A percentile compares a stretch with the other conserved stretches of the same genome.
Conservation (phyloP, 1,284 basidiomycete species). For the Crepidotus sp. region DNA sequence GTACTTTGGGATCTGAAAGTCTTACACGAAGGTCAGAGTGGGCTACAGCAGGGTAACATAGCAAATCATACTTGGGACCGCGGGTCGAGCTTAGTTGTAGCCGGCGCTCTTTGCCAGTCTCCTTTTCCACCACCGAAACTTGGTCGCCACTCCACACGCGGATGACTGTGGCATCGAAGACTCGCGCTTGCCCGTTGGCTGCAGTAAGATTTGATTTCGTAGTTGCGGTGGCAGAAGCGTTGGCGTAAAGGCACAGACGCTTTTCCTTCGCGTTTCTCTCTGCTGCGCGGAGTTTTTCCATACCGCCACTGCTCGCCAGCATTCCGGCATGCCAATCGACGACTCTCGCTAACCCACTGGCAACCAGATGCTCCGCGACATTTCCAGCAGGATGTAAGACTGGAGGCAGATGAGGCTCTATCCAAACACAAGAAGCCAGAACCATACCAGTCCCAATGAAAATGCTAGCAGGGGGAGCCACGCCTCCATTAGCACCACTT, state of each 20-base stretch:
- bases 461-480: slow-evolving; percentile 65
- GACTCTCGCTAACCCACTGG: slow-evolving; percentile 80
- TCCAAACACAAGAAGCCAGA: background rate
- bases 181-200: slow-evolving; percentile 36
- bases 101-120: slow-evolving; percentile 68
- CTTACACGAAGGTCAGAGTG: slow-evolving; percentile 29
- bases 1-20: slow-evolving; percentile 79
- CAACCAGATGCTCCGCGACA: slow-evolving; percentile 84
- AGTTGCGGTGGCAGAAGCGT: slow-evolving; percentile 30
- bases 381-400: slow-evolving; percentile 90
- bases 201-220: slow-evolving; percentile 38
- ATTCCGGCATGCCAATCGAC: slow-evolving; percentile 99
- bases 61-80: slow-evolving; percentile 58
- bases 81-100: slow-evolving; percentile 87
- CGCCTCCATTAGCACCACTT: slow-evolving; percentile 45
- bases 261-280: slow-evolving; percentile 85
- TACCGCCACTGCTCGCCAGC: slow-evolving; percentile 70
- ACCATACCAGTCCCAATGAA: slow-evolving; percentile 80
- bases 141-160: slow-evolving; percentile 93
- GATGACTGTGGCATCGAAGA: slow-evolving; percentile 79
- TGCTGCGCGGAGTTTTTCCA: slow-evolving; percentile 80
- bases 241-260: slow-evolving; percentile 72
- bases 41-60: slow-evolving; percentile 6
- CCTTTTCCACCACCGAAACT: slow-evolving; percentile 73
- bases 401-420: slow-evolving; percentile 22